Evolutionary conservation across 345 rosid genomes (phyloP), one percentile per base, ranked within the genome.

Genomic region (Hibiscus syriacus): DNA sequence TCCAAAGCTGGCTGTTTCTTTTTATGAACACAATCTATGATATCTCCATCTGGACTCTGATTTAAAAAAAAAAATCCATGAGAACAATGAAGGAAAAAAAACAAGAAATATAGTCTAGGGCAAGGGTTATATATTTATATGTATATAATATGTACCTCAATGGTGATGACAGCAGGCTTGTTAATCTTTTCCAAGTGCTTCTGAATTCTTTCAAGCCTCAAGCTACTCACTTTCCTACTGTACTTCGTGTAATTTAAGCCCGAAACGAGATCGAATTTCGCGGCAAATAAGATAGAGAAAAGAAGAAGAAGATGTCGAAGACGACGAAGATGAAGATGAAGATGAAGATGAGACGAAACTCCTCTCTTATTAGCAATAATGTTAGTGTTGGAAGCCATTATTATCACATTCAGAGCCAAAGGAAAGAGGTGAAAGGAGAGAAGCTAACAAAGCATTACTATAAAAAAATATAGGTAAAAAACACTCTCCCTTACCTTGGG

Each of bases 1-100:
- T 94, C 98, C 74, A 94, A 79, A 79, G 92, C 95, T 59, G 98
- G 99, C 57, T 94, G 99, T 66, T 80, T 83, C 79, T 84, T 81
- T 72, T 82, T 88, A 78, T 70, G 93, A 65, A 94, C 86, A 78
- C 99, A 94, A 39, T 94, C 98, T 72, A 94, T 86, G 46, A 82
- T 70, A 81, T 94, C 99, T 62, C 98, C 99, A 80, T 94, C 99
- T 54, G 86, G 89, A 67, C 92, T 87, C 86, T 82, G 79, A 27
- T n/a, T n/a, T n/a, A n/a, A 39, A 29, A 43, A 43, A 14, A 45
- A 45, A 9, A 4, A 1, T 14, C 60, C 16, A 14, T 16, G 23
- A 46, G 9, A 46, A n/a, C n/a, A n/a, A n/a, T n/a, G n/a, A n/a
- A n/a, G n/a, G n/a, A n/a, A n/a, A n/a, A n/a, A 46, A 45, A 4